These are phyloP conservation scores for Chrysanthemum makinoi DNA, from an alignment of 129 eudicot genomes.

Conservation along the genomic window DNA sequence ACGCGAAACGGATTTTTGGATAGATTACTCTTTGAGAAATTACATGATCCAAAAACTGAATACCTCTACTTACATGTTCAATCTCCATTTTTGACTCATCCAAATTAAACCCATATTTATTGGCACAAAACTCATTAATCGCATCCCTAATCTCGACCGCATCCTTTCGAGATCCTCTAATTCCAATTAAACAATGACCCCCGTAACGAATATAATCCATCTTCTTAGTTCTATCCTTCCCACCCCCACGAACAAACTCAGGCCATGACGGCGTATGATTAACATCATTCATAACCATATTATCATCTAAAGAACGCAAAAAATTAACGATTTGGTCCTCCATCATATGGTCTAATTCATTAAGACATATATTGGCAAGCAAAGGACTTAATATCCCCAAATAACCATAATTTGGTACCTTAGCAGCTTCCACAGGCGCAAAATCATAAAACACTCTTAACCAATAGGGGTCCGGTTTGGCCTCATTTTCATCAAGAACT, in stretches of 20 bases:
- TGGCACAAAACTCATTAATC: conserved; percentile 66
- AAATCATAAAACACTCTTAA: conserved; percentile 72
- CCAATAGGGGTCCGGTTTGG: conserved; percentile 99
- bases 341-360: conserved; percentile 90
- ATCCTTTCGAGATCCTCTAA: conserved; percentile 84
- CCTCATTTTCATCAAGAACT: conserved; percentile 74
- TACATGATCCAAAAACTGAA: conserved; percentile 84
- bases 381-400: conserved; percentile 94
- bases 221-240: conserved; percentile 72
- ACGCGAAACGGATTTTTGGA: conserved; percentile 86
- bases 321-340: conserved; percentile 58
- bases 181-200: conserved; percentile 85
- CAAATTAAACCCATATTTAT: conserved; percentile 51
- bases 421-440: conserved; percentile 87
- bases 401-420: conserved; percentile 77
- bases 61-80: conserved; percentile 81
- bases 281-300: conserved; percentile 47
- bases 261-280: conserved; percentile 91
- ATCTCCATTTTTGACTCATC: conserved; percentile 69
- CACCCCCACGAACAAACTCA: conserved; percentile 92
- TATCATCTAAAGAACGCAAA: conserved; percentile 40
- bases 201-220: conserved; percentile 87
- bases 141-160: conserved; percentile 66
- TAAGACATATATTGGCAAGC: conserved; percentile 73
- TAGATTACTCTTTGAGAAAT: conserved; percentile 76